phyloP scores from a whole-genome alignment of 2,329 filamentous ascomycete genomes.

The Madurella fahalii region DNA sequence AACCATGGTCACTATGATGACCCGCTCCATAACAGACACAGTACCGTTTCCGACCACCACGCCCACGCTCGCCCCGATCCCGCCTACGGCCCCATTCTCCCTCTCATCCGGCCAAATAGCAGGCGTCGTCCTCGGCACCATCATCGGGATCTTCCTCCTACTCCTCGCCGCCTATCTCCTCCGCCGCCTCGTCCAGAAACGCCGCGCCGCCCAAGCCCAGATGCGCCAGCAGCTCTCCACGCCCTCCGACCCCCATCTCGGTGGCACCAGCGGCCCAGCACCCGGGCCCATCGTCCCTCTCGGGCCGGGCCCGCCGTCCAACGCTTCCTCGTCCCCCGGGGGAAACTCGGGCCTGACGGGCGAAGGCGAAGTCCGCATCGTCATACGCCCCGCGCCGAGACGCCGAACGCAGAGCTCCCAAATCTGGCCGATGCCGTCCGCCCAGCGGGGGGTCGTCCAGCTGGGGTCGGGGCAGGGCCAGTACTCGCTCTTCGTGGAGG shows the following conservation, averaged over 20 bases:
- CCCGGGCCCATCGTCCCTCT: no score
- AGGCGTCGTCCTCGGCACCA: constrained; percentile 27
- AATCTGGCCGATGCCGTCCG: constrained; percentile 30
- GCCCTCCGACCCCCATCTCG: neutral
- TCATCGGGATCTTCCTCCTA: constrained; percentile 26
- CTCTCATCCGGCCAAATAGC: constrained; percentile 29
- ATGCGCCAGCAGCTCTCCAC: constrained; percentile 17
- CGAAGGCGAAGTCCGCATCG: constrained; percentile 30
- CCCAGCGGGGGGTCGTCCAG: constrained; percentile 10
- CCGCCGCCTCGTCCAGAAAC: constrained; percentile 17
- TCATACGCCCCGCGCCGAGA: constrained; percentile 29
- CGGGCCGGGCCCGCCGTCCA: no score
- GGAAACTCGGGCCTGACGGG: constrained; percentile 18
- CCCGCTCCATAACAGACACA: no score
- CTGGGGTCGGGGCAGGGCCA: neutral
- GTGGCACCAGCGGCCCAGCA: neutral
- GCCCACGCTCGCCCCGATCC: neutral
- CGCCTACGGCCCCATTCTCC: neutral
- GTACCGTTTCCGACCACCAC: no score
- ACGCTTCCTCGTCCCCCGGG: constrained; percentile 1
- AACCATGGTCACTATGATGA: neutral
- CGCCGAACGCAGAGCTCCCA: constrained; percentile 11
- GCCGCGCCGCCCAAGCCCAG: constrained; percentile 12
- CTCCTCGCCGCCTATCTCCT: constrained; percentile 23
- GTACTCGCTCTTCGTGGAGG: constrained; percentile 2